Conservation (phyloP, 495 filamentous ascomycete species). For the Aspergillus ostianus region DNA sequence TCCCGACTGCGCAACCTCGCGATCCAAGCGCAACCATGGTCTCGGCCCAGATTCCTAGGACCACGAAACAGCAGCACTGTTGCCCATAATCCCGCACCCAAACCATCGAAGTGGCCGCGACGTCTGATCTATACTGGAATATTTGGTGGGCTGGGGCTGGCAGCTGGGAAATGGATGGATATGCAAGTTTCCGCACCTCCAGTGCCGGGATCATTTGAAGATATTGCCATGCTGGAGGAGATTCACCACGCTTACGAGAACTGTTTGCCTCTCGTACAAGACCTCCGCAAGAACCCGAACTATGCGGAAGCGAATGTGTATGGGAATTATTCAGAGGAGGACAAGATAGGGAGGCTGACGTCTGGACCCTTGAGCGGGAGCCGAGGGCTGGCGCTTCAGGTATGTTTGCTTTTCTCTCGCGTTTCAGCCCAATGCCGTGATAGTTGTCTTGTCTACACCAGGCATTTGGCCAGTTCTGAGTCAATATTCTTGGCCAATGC, state of each 20-base stretch:
- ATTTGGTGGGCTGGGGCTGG: constrained; percentile 35
- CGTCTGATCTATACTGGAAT: constrained; percentile 36
- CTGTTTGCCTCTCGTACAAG: constrained; percentile 51
- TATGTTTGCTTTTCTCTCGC: constrained; percentile 18
- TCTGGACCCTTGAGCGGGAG: constrained; percentile 42
- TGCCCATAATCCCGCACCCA: constrained; percentile 17
- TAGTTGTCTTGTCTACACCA: not conserved
- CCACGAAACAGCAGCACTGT: constrained; percentile 28
- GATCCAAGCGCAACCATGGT: constrained; percentile 5
- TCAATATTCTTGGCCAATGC: not conserved
- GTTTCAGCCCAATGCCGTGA: not conserved
- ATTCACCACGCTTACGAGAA: constrained; percentile 32
- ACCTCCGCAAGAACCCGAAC: constrained; percentile 50
- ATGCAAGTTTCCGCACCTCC: constrained; percentile 29
- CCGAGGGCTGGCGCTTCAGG: constrained; percentile 43
- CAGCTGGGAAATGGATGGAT: constrained; percentile 27
- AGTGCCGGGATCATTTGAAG: constrained; percentile 32
- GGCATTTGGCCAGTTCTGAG: not conserved
- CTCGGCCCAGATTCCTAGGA: constrained; percentile 3
- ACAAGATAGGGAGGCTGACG: constrained; percentile 35
- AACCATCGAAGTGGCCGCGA: constrained; percentile 37
- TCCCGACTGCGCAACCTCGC: constrained; percentile 19
- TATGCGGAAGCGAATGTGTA: constrained; percentile 58
- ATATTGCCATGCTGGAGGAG: constrained; percentile 23
- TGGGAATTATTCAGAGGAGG: constrained; percentile 40